Base-by-base conservation (phyloP, 169 alveolate genomes). In the Plasmodium gallinaceum region DNA sequence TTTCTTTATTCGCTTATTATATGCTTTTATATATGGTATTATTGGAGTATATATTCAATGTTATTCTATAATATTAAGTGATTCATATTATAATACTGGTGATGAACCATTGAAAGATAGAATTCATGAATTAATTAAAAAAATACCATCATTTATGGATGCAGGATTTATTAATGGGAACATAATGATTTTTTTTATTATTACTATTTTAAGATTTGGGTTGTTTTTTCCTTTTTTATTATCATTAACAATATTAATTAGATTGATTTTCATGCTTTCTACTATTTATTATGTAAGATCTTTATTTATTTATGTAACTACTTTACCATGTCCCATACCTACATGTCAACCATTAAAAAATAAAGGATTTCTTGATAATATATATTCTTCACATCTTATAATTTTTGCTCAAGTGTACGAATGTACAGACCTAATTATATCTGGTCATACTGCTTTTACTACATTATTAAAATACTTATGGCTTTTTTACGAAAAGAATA, bases 391-490 rank as follows among this genome's bases (percentile, higher is more conserved):
- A 20, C 32, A 91, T 46, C 54, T 64, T 58, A 94, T 93, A 7
- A 78, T 92, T 42, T 48, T 88, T 22, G 90, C 94, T 10, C 64
- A 90, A 43, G 88, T 66, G 12, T 85, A 87, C 10, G 93, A 92
- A 74, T 94, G 96, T 72, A 94, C 96, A 5, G 96, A 94, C 87
- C 57, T 92, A 60, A 90, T 94, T 10, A 80, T 94, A n/a, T 94
- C 96, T 22, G 96, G 96, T n/a, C 96, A 94, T 86, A 76, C 89
- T 7, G 87, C 95, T 8, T 85, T 88, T 58, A 78, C 91, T 24
- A 94, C 94, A 5, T 57, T 88, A 58, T 83, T 89, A 16, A 68
- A 71, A 68, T 90, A 73, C 16, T 70, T 92, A 18, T 58, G 92
- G 72, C 42, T 76, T 57, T 88, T 90, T 78, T 65, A 80, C 48